Conservation (phyloP, 331 rosid genomes). For the Pyrus hybrid region DNA sequence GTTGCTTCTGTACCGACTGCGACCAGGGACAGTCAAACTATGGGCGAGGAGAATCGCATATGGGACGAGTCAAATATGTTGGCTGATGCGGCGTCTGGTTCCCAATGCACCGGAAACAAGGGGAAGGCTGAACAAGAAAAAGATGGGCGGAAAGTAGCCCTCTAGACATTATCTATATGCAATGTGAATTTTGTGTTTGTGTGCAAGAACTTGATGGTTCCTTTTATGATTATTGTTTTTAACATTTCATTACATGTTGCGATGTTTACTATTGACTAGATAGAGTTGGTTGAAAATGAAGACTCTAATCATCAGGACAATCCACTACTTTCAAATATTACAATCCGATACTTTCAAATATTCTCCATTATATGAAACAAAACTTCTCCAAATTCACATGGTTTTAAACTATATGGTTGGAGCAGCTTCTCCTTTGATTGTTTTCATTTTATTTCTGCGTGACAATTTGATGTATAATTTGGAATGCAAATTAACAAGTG, state of each 20-base stretch:
- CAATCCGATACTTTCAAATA: no score
- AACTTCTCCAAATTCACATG: no score
- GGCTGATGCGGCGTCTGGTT: not conserved
- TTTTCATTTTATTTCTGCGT: not conserved
- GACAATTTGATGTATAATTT: no score
- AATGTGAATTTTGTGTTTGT: no score
- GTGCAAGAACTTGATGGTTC: not conserved
- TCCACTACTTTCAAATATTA: not conserved
- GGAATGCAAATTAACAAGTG: not conserved
- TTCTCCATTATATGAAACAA: not conserved
- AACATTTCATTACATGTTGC: no score
- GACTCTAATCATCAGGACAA: rapidly evolving
- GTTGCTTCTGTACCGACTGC: not conserved
- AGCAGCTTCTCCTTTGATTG: no score
- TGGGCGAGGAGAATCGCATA: not conserved
- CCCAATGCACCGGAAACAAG: not conserved
- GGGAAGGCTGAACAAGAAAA: not conserved
- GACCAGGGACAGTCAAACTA: not conserved
- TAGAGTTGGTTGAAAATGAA: not conserved
- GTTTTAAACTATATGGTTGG: no score
- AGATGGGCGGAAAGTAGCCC: not conserved
- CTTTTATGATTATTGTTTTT: not conserved
- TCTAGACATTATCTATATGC: not conserved
- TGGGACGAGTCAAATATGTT: not conserved
- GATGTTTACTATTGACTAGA: no score